These are phyloP conservation scores for Naganishia vaughanmartiniae DNA, from an alignment of 768 basidiomycete species.

Conservation along the genomic window DNA sequence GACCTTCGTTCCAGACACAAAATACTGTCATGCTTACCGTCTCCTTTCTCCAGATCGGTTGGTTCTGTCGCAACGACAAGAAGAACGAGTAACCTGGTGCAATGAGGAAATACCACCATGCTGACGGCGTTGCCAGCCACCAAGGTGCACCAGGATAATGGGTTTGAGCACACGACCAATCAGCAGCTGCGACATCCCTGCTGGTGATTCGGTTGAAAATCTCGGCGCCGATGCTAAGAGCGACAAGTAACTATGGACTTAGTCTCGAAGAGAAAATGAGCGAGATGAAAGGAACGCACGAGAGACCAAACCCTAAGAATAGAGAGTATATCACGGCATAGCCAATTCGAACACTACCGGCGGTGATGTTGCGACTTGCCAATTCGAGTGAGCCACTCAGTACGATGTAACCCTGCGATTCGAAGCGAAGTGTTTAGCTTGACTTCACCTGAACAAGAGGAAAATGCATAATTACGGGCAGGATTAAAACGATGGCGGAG, in stretches of 20 bases:
- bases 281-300: slow-evolving; percentile 42
- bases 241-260: not conserved
- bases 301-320: slow-evolving; percentile 64
- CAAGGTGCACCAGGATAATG: slow-evolving; percentile 65
- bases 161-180: slow-evolving; percentile 62
- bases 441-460: not conserved
- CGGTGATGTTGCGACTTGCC: slow-evolving; percentile 73
- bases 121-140: slow-evolving; percentile 69
- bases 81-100: slow-evolving; percentile 52
- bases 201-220: slow-evolving; percentile 63
- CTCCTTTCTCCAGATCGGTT: slow-evolving; percentile 53
- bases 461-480: slow-evolving; percentile 18
- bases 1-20: not conserved
- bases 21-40: slow-evolving; percentile 30
- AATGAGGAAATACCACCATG: slow-evolving; percentile 62
- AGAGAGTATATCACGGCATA: slow-evolving; percentile 72
- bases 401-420: slow-evolving; percentile 49
- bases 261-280: not conserved
- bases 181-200: slow-evolving; percentile 56
- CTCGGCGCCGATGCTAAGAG: slow-evolving; percentile 62
- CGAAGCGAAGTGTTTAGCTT: not conserved
- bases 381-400: slow-evolving; percentile 69
- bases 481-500: slow-evolving; percentile 30
- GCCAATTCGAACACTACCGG: slow-evolving; percentile 78
- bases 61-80: slow-evolving; percentile 52